Evolutionary conservation across 139 green algal species (phyloP), one percentile per base, ranked within the genome.

Genomic region (Tetradesmus obliquus): DNA sequence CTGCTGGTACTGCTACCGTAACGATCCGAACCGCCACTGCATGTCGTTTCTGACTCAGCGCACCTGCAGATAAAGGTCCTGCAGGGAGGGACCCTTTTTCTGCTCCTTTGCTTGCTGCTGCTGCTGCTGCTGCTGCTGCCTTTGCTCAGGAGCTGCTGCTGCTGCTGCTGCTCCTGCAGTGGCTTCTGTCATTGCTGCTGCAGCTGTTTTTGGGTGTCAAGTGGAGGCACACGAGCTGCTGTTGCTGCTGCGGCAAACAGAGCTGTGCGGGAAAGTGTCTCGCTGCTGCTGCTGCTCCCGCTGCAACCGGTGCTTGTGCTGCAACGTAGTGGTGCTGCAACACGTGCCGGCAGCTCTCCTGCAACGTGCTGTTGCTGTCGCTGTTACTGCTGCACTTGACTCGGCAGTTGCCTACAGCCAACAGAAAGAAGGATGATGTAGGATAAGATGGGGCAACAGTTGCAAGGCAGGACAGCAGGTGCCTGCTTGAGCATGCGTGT

Each of bases 1-100:
- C 24, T 57, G 32, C n/a, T 57, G 80, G 24, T 85, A n/a, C 32
- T 58, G 80, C 80, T 85, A n/a, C 32, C 32, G 32, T 45, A 45
- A 45, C 32, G 0, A 45, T 45, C 32, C 32, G 32, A 45, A 45
- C 32, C 32, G 32, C 32, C 32, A 7, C 62, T 72, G 62, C 71
- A 79, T 22, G 17, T 66, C 57, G 57, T 66, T 9, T 8, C n/a
- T 84, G 7, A 13, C 7, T n/a, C 9, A 45, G 12, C 83, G 5
- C 7, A 88, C 84, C 84, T 88, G 84, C 57, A 88, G 66, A 22
- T 88, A 88, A 5, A 88, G 84, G 8, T 69, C 69, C 45, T 88
- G 84, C 84, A 88, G 20, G 9, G 58, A 57, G 19, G 69, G 58
- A 15, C 58, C 58, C 58, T 79, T 79, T n/a, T 88, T 88, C 6